phyloP scores from a whole-genome alignment of 2,329 filamentous ascomycete species.

The Epichloe sp. region DNA sequence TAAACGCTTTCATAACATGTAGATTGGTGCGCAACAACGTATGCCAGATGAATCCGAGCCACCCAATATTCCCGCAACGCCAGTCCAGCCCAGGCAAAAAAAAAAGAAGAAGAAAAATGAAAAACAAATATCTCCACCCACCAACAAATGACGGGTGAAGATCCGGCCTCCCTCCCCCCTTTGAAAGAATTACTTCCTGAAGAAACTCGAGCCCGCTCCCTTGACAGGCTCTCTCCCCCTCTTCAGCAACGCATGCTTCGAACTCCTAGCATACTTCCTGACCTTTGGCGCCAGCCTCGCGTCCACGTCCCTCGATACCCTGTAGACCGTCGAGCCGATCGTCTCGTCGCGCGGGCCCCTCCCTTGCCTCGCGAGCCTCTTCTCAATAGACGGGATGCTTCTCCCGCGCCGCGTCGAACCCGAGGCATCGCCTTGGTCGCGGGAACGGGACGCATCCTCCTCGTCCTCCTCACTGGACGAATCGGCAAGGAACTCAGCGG shows the following conservation, averaged over 20 bases:
- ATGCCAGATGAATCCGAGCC: no score
- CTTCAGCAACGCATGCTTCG: slow-evolving; percentile 32
- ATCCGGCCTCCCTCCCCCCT: background rate
- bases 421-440: slow-evolving; percentile 22
- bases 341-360: slow-evolving; percentile 31
- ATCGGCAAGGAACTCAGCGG: slow-evolving; percentile 39
- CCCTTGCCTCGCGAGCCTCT: slow-evolving; percentile 22
- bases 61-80: no score
- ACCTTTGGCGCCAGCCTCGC: slow-evolving; percentile 34
- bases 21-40: no score
- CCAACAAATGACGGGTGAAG: background rate
- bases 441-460: slow-evolving; percentile 34
- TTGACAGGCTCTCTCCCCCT: slow-evolving; percentile 29
- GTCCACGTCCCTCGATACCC: slow-evolving; percentile 33
- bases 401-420: slow-evolving; percentile 25
- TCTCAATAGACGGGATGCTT: slow-evolving; percentile 29
- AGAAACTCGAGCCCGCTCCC: slow-evolving; percentile 26
- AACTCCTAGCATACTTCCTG: slow-evolving; percentile 26
- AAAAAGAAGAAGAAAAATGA: background rate
- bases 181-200: slow-evolving; percentile 14
- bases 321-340: slow-evolving; percentile 41
- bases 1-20: no score
- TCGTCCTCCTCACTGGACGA: slow-evolving; percentile 28
- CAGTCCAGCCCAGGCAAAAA: no score
- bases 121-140: background rate